These are phyloP conservation scores for Lycium barbarum DNA, from an alignment of 257 asterid genomes.

Conservation along the genomic window DNA sequence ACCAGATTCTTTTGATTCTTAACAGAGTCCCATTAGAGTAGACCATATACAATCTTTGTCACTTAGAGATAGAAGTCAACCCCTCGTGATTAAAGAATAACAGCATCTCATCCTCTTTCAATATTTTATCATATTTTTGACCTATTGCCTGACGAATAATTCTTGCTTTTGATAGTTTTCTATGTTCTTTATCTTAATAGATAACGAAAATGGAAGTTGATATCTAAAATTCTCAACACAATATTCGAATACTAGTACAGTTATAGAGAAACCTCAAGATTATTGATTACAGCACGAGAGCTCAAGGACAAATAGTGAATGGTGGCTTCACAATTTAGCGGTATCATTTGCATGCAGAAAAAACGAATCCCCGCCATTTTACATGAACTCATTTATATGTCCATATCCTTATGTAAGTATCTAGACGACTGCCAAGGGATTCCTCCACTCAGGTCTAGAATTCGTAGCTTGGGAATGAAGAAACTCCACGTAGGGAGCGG, in stretches of 20 bases:
- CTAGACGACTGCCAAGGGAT: background rate
- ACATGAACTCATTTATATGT: background rate
- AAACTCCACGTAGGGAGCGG: background rate
- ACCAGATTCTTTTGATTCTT: slow-evolving; percentile 48
- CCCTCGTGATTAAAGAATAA: slow-evolving; percentile 56
- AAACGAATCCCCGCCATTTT: background rate
- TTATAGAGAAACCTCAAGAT: background rate
- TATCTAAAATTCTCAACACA: background rate
- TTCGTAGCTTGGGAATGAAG: background rate
- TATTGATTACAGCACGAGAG: background rate
- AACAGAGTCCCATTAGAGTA: slow-evolving; percentile 29
- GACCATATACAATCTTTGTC: background rate
- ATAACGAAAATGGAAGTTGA: too few species aligned
- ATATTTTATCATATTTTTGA: slow-evolving; percentile 21
- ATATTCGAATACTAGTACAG: background rate
- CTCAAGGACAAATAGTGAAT: background rate
- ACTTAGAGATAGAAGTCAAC: slow-evolving; percentile 43
- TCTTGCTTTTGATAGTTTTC: slow-evolving; percentile 8
- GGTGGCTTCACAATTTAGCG: background rate
- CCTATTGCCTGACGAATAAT: slow-evolving; percentile 26
- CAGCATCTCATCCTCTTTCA: slow-evolving; percentile 35
- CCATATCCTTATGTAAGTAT: background rate
- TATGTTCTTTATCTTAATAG: slow-evolving; percentile 21
- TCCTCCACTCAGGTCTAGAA: background rate
- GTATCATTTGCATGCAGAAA: background rate